phyloP scores from a whole-genome alignment of 2,329 filamentous ascomycete genomes.

The Nigrograna mackinnonii region DNA sequence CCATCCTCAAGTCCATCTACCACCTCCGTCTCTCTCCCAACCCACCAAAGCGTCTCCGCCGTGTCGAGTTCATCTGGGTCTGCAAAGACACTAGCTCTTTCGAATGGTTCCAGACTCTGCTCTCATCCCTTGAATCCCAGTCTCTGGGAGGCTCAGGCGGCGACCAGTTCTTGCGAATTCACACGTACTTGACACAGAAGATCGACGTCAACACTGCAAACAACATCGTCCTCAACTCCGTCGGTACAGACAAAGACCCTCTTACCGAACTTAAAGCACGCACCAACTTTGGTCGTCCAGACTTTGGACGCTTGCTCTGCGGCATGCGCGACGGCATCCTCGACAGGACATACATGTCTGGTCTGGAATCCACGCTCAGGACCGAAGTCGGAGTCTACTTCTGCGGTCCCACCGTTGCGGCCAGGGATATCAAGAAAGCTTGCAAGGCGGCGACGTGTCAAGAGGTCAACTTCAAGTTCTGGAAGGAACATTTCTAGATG shows the following conservation, averaged over 20 bases:
- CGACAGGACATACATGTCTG: constrained; percentile 81
- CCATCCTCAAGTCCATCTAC: constrained; percentile 97
- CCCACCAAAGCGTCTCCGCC: constrained; percentile 82
- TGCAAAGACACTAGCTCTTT: constrained; percentile 95
- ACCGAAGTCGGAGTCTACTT: constrained; percentile 97
- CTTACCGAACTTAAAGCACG: constrained; percentile 87
- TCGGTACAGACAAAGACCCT: constrained; percentile 85
- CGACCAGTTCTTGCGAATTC: constrained; percentile 92
- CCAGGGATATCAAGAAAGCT: constrained; percentile 82
- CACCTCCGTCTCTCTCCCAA: constrained; percentile 89
- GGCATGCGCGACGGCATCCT: constrained; percentile 88
- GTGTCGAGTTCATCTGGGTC: constrained; percentile 99
- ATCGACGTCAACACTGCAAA: constrained; percentile 90
- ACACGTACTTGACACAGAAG: constrained; percentile 95
- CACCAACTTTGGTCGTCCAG: constrained; percentile 93
- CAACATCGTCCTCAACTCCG: constrained; percentile 96
- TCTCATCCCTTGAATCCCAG: constrained; percentile 88
- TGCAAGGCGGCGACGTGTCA: constrained; percentile 72
- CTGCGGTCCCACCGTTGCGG: constrained; percentile 82
- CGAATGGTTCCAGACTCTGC: constrained; percentile 96
- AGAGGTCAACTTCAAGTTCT: constrained; percentile 93
- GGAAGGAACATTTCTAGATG: constrained; percentile 83
- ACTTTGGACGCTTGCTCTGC: constrained; percentile 79
- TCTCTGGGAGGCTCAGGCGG: constrained; percentile 62
- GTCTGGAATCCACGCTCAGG: constrained; percentile 73